Conservation (phyloP, 371 early-diverging fungal genomes). For the Mortierella sp. region DNA sequence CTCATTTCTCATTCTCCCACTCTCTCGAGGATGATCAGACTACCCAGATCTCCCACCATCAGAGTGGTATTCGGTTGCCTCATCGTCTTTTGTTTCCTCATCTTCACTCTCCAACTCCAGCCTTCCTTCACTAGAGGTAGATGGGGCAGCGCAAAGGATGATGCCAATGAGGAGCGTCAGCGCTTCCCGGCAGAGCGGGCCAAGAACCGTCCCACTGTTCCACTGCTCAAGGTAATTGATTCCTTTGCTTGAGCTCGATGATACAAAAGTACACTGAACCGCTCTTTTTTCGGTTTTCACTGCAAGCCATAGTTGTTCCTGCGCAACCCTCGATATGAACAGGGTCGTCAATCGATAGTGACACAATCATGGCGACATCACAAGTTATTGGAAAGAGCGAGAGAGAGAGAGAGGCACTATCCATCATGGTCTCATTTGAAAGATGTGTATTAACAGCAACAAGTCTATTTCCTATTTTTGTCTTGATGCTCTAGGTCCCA, state of each 20-base stretch:
- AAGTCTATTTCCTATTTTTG: neutral
- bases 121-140: constrained; percentile 16
- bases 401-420: neutral
- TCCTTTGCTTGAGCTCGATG: neutral
- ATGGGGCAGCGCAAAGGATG: neutral
- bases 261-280: neutral
- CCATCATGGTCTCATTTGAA: neutral
- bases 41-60: constrained; percentile 38
- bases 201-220: neutral
- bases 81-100: constrained; percentile 23
- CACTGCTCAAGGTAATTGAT: neutral
- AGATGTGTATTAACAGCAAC: neutral
- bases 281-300: neutral
- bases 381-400: neutral
- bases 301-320: neutral
- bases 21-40: constrained; percentile 7
- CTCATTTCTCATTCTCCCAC: neutral
- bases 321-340: neutral
- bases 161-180: neutral
- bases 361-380: constrained; percentile 3
- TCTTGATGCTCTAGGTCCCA: constrained; percentile 29
- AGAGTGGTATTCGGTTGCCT: constrained; percentile 25
- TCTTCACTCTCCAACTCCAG: constrained; percentile 22
- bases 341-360: neutral
- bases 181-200: neutral